Base-by-base conservation (phyloP, 225 moss, liverwort and hornwort species). In the Pseudoscleropodium purum region DNA sequence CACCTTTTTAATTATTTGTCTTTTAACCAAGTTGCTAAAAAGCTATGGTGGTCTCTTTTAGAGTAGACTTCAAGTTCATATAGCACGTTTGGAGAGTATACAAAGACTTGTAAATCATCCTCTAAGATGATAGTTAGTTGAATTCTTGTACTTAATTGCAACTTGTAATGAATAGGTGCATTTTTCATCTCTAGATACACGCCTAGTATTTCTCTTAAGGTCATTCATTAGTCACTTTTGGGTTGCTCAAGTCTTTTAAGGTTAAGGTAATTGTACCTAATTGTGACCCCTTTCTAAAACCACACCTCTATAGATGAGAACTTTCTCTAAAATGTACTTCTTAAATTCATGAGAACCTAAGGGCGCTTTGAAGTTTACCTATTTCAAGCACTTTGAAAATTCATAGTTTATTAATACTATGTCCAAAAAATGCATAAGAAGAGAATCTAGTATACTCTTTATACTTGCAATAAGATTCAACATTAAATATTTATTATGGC, bases 131-230 rank as follows among this genome's bases (percentile, higher is more conserved):
- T 2, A 27, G 5, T 73, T 15, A 72, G 5, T 15, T 41, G 41
- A 41, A 41, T 41, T 72, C 15, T 25, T 41, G 24, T 72, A 26
- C 5, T 26, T 11, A 12, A n/a, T 67, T 36, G 67, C 67, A 66
- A 66, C 34, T 34, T 34, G 66, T 36, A 2, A 54, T 36, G 54
- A 54, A 24, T 52, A 77, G 14, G 24, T 36, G 5, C 36, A 23
- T 77, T 54, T 1, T 9, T 54, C 0, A 1, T 78, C 9, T 15
- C 4, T 24, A 2, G 3, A 9, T 9, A 36, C 0, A 1, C 54
- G 5, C 23, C 9, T 23, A 5, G 6, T 15, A 4, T 77, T 77
- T 34, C 14, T 52, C 5, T 76, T 12, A 49, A 75, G 18, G 33
- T 30, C 47, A 75, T 75, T 49, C 19, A 49, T 47, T 0, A 33